phyloP scores from a whole-genome alignment of 2,329 filamentous ascomycete genomes.

The Cercospora sesami region DNA sequence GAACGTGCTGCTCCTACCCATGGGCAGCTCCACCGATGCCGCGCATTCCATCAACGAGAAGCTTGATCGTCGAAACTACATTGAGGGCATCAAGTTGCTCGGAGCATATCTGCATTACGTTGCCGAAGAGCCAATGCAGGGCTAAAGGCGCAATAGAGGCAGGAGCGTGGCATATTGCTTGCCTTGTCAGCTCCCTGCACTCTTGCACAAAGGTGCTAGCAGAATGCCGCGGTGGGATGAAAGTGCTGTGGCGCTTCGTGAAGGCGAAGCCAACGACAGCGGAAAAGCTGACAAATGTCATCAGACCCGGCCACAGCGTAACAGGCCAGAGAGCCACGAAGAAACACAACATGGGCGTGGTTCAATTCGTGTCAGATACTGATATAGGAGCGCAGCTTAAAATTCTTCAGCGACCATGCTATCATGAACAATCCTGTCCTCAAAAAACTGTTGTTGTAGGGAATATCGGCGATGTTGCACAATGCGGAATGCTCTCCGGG shows the following conservation, averaged over 20 bases:
- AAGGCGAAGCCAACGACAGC: background rate
- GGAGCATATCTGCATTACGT: conserved; percentile 96
- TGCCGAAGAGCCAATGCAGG: conserved; percentile 71
- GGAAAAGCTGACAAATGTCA: background rate
- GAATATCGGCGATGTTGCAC: background rate
- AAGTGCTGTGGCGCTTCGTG: background rate
- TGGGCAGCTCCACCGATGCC: conserved; percentile 87
- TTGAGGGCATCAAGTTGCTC: conserved; percentile 93
- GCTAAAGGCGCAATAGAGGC: background rate
- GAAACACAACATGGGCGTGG: background rate
- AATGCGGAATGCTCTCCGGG: background rate
- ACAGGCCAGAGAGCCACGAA: background rate
- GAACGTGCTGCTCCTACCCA: conserved; percentile 91
- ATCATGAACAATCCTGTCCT: background rate
- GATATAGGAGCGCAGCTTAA: background rate
- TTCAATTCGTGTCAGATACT: background rate
- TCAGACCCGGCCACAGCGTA: background rate
- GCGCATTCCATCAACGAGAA: conserved; percentile 99
- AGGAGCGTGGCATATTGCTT: background rate
- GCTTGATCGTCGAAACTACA: conserved; percentile 94
- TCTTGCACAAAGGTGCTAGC: background rate
- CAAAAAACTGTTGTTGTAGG: background rate
- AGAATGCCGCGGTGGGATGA: background rate
- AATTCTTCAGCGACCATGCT: background rate
- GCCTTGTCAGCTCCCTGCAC: background rate